A percentile compares a stretch with the other conserved stretches of the same genome.
phyloP scores from a whole-genome alignment of 2,329 filamentous ascomycete species.

The Alternaria panax region DNA sequence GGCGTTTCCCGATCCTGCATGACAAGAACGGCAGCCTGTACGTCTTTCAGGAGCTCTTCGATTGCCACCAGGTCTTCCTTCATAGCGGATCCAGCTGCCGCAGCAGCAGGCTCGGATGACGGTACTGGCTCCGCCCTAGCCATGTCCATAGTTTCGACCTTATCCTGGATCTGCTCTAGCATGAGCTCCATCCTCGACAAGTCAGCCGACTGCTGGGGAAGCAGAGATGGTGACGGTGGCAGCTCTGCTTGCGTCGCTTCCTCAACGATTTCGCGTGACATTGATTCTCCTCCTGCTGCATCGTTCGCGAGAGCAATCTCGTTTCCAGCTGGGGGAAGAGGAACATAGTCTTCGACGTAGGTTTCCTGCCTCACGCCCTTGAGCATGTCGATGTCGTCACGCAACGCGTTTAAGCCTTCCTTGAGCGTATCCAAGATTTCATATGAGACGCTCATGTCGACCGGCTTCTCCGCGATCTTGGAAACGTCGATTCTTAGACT shows the following conservation, averaged over 20 bases:
- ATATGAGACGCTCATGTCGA: conserved; percentile 83
- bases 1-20: conserved; percentile 40
- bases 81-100: conserved; percentile 53
- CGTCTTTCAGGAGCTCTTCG: conserved; percentile 58
- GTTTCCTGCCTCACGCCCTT: conserved; percentile 59
- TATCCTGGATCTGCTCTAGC: conserved; percentile 81
- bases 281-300: conserved; percentile 49
- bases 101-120: conserved; percentile 29
- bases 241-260: conserved; percentile 50
- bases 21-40: conserved; percentile 64
- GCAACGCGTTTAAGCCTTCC: conserved; percentile 77
- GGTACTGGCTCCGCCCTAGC: conserved; percentile 57
- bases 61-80: conserved; percentile 60
- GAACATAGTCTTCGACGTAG: conserved; percentile 48
- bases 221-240: conserved; percentile 52
- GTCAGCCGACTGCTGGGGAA: conserved; percentile 53
- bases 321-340: conserved; percentile 54
- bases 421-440: conserved; percentile 90
- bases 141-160: conserved; percentile 79
- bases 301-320: conserved; percentile 60
- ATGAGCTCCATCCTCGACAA: conserved; percentile 86
- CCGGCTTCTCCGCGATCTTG: conserved; percentile 77
- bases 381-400: conserved; percentile 78
- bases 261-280: conserved; percentile 47
- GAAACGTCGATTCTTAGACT: conserved; percentile 77